Percentiles rank a stretch among this genome's conserved stretches.
Evolutionary conservation across 139 green algal genomes (phyloP).

Genomic region (Chlamydomonas applanata): DNA sequence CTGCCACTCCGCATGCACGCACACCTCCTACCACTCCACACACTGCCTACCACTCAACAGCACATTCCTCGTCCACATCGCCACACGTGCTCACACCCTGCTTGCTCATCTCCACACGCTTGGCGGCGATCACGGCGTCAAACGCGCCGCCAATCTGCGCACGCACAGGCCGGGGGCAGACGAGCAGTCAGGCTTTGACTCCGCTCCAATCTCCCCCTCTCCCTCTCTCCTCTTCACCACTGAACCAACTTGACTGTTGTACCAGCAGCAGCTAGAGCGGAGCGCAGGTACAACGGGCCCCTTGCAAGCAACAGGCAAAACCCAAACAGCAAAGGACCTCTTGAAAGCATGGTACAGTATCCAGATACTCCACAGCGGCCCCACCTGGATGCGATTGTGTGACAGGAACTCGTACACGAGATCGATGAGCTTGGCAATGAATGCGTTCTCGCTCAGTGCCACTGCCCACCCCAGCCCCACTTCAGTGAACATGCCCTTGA

Average conservation of each 20-base stretch:
- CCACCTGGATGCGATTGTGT: conserved; percentile 57
- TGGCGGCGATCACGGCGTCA: conserved; percentile 55
- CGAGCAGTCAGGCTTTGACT: too few species aligned
- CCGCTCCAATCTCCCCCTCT: background rate
- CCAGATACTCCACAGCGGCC: conserved; percentile 17
- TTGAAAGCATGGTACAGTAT: too few species aligned
- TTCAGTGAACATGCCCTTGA: conserved; percentile 57
- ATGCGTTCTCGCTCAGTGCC: conserved; percentile 55
- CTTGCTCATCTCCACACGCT: conserved; percentile 54
- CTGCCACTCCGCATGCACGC: too few species aligned
- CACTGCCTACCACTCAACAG: conserved; percentile 31
- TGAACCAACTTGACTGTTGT: too few species aligned
- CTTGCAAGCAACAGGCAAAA: too few species aligned
- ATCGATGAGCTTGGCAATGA: conserved; percentile 55
- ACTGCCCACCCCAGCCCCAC: conserved; percentile 74
- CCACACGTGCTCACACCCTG: conserved; percentile 44
- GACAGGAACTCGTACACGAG: conserved; percentile 69
- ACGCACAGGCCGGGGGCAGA: background rate
- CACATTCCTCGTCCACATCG: conserved; percentile 52
- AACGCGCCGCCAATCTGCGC: conserved; percentile 17
- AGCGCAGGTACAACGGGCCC: too few species aligned
- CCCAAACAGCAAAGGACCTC: too few species aligned
- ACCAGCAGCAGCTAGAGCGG: too few species aligned
- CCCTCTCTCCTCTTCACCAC: background rate
- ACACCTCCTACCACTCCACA: too few species aligned